Base-by-base conservation (phyloP, 768 basidiomycete species). In the Hydnum rufescens region DNA sequence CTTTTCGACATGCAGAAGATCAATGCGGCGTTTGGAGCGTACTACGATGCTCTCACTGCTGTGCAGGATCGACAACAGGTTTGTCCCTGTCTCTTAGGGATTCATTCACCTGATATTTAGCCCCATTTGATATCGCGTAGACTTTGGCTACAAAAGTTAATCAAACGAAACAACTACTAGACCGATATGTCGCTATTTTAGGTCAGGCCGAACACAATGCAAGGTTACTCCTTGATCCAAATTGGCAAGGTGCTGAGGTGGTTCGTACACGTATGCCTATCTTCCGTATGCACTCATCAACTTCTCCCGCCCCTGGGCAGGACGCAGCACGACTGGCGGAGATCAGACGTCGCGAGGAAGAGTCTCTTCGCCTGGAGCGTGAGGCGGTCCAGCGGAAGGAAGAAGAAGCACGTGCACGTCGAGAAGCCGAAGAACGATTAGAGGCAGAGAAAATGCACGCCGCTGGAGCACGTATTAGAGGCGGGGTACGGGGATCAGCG, bases 221-320 rank as follows among this genome's bases (percentile, higher is more conserved):
- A 44, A 32, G 49, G 26, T 46, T 58, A 22, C 49, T 58, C 19
- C 32, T 58, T 6, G 49, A 58, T 42, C 48, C 55, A 32, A 47
- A 48, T n/a, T 58, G 57, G 57, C 49, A 58, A 47, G 57, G 57
- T 31, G 57, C 57, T n/a, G 47, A 53, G 50, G 57, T 55, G 16
- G 57, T 58, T 31, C 25, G 57, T 19, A 19, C 39, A 23, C 13
- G 36, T 36, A 28, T 32, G 53, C 51, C 39, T 53, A 8, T 22
- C 16, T 48, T 13, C 5, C 13, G 13, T 52, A 8, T 28, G n/a
- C n/a, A n/a, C n/a, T n/a, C 30, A 3, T 53, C 25, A 18, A 6
- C 42, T 2, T 13, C 47, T 52, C 55, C 55, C 3, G 52, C 46
- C 22, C 49, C 51, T 30, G 28, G 42, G 43, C 32, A 43, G 18